phyloP scores from a whole-genome alignment of 768 basidiomycete genomes.

The Suillus fuscotomentosus region DNA sequence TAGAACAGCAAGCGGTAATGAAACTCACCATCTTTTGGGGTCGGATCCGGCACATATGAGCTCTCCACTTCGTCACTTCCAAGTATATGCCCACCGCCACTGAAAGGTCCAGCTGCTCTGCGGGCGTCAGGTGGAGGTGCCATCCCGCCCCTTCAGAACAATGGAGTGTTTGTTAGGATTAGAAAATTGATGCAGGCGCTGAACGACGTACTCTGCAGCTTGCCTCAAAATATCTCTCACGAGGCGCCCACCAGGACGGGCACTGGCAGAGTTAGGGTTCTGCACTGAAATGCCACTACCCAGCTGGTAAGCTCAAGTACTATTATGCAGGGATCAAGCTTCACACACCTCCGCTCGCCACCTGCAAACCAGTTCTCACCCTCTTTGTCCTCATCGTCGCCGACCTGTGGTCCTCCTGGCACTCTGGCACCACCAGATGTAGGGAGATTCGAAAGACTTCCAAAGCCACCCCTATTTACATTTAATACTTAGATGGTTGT shows the following conservation, averaged over 20 bases:
- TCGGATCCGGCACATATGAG: conserved; percentile 72
- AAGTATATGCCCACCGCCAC: conserved; percentile 77
- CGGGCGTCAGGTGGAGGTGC: conserved; percentile 24
- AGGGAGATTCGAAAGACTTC: conserved; percentile 34
- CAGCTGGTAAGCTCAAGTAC: not conserved
- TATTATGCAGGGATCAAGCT: not conserved
- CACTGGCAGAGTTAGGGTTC: conserved; percentile 59
- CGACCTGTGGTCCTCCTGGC: conserved; percentile 28
- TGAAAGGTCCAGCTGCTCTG: conserved; percentile 37
- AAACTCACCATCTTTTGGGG: conserved; percentile 32
- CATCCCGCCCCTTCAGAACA: not conserved
- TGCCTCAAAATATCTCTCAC: conserved; percentile 75
- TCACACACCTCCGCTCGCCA: conserved; percentile 81
- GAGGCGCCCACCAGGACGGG: conserved; percentile 53
- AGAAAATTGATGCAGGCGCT: not conserved
- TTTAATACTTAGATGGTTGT: not conserved
- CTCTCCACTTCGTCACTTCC: conserved; percentile 91
- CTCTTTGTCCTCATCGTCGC: conserved; percentile 48
- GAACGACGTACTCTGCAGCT: conserved; percentile 67
- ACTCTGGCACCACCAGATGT: conserved; percentile 17
- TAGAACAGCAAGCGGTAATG: not conserved
- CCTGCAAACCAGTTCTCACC: conserved; percentile 85
- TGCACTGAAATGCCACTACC: conserved; percentile 84
- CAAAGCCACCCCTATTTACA: conserved; percentile 24
- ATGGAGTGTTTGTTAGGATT: not conserved